phyloP scores from a whole-genome alignment of 192 early-diverging fungal species.

The Linnemannia zychae region DNA sequence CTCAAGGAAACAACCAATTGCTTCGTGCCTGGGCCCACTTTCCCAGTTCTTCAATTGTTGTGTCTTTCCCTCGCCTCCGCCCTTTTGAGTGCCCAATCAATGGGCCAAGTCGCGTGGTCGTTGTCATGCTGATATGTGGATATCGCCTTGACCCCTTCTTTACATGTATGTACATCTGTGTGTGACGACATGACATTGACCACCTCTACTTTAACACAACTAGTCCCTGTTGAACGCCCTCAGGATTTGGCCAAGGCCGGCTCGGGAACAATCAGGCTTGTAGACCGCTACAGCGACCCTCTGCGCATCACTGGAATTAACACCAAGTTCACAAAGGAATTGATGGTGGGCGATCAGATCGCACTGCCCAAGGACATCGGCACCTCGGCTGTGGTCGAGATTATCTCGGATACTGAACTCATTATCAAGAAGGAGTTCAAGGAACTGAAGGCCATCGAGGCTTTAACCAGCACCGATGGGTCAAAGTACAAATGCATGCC shows the following conservation, averaged over 20 bases:
- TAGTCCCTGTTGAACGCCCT: conserved; percentile 93
- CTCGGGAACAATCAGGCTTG: conserved; percentile 76
- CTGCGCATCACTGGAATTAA: conserved; percentile 76
- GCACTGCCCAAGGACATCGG: conserved; percentile 73
- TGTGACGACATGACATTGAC: conserved; percentile 2
- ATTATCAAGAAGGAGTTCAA: conserved; percentile 83
- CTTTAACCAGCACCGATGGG: conserved; percentile 71
- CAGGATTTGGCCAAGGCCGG: conserved; percentile 90
- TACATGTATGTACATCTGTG: neutral
- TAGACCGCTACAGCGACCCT: conserved; percentile 76
- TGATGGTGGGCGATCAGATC: conserved; percentile 75
- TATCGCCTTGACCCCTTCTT: neutral
- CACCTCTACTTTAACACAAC: neutral
- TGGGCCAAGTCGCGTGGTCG: neutral
- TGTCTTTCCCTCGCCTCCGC: neutral
- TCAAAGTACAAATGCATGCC: conserved; percentile 78
- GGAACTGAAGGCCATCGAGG: conserved; percentile 73
- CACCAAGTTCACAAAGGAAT: conserved; percentile 78
- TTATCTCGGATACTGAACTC: conserved; percentile 89
- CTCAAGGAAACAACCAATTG: neutral
- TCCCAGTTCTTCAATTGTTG: neutral
- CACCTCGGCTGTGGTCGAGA: conserved; percentile 76
- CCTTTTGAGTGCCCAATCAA: neutral
- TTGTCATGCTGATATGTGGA: neutral
- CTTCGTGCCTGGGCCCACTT: neutral